phyloP scores from a whole-genome alignment of 2,329 filamentous ascomycete genomes.

The Xylaria sp. region DNA sequence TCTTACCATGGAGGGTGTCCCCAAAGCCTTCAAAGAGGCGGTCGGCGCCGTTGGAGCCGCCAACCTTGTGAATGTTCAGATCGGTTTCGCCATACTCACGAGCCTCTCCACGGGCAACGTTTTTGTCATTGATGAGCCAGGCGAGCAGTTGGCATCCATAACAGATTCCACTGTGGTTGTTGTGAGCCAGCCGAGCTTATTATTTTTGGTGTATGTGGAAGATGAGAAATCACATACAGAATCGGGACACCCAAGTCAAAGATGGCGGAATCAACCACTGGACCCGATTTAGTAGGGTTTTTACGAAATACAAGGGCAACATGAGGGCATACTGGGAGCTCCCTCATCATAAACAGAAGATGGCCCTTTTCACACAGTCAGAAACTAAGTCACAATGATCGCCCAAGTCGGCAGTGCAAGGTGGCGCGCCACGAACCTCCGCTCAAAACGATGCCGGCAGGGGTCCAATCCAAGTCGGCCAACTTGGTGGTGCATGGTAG shows the following conservation, averaged over 20 bases:
- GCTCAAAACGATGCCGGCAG: conserved; percentile 83
- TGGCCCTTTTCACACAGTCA: conserved; percentile 50
- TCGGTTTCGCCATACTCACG: conserved; percentile 76
- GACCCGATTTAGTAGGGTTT: conserved; percentile 16
- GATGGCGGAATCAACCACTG: conserved; percentile 79
- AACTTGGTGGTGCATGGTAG: conserved; percentile 87
- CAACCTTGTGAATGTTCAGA: conserved; percentile 68
- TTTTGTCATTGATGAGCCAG: conserved; percentile 70
- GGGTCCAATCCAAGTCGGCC: conserved; percentile 78
- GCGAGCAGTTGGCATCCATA: conserved; percentile 73
- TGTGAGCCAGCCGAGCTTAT: conserved; percentile 21
- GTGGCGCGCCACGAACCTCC: conserved; percentile 62
- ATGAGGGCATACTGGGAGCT: conserved; percentile 62
- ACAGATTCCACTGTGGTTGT: conserved; percentile 60
- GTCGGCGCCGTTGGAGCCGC: conserved; percentile 69
- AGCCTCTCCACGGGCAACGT: conserved; percentile 59
- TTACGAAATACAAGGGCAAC: neutral
- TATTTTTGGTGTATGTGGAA: no score
- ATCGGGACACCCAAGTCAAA: conserved; percentile 78
- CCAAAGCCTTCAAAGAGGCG: conserved; percentile 81
- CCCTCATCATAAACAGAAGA: conserved; percentile 82
- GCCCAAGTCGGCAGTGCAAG: conserved; percentile 5
- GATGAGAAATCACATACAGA: conserved; percentile 31
- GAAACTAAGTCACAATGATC: neutral
- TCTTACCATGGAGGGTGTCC: conserved; percentile 66